Conservation (phyloP, 768 basidiomycete species). For the Mrakia hoshinonis region DNA sequence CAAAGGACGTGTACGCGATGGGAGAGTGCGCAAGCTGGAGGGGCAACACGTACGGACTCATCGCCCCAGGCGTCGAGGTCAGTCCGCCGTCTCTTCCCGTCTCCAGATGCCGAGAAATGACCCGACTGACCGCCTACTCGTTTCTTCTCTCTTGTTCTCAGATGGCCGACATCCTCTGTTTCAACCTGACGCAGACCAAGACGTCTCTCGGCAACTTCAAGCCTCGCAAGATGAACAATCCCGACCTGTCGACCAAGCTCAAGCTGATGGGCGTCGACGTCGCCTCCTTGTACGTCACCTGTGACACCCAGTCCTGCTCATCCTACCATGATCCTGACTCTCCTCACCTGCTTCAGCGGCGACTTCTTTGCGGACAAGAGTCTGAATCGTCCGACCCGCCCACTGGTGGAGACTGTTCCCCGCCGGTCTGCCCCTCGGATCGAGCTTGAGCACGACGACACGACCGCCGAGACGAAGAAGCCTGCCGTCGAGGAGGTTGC, state of each 20-base stretch:
- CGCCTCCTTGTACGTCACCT: conserved; percentile 47
- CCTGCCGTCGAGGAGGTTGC: background rate
- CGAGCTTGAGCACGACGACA: conserved; percentile 8
- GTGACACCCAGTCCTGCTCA: background rate
- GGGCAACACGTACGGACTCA: conserved; percentile 56
- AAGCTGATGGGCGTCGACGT: conserved; percentile 58
- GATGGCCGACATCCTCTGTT: conserved; percentile 67
- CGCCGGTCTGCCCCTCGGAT: background rate
- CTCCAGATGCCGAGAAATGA: background rate
- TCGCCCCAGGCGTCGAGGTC: conserved; percentile 54
- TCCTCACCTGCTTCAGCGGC: conserved; percentile 39
- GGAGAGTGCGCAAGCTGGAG: conserved; percentile 67
- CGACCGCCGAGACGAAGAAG: background rate
- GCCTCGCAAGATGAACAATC: conserved; percentile 51
- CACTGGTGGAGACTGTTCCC: conserved; percentile 32
- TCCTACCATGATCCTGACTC: background rate
- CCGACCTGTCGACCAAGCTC: conserved; percentile 63
- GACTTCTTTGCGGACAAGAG: conserved; percentile 59
- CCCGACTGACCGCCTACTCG: background rate
- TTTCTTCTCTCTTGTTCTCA: conserved; percentile 37
- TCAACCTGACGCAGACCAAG: conserved; percentile 57
- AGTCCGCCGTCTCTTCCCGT: no score
- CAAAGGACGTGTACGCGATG: conserved; percentile 58
- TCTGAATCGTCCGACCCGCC: conserved; percentile 13
- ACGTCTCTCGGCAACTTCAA: conserved; percentile 44